These are phyloP conservation scores for Magnusiomyces paraingens DNA, from an alignment of 1,139 yeast genomes.

Conservation along the genomic window DNA sequence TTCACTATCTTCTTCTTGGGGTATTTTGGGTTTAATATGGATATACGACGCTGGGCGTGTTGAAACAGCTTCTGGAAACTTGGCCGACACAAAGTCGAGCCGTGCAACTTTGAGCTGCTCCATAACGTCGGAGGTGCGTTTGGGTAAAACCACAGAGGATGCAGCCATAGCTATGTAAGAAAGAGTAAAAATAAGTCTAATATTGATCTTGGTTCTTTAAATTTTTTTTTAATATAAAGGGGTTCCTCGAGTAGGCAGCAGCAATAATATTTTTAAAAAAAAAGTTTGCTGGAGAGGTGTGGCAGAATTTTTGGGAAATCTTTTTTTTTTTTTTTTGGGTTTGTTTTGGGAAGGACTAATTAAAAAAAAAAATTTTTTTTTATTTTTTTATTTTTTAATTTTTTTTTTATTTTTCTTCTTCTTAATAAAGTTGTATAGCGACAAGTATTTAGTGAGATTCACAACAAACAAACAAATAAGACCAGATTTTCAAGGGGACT, in stretches of 20 bases:
- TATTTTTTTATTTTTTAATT: slow-evolving; percentile 3
- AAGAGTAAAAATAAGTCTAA: not conserved
- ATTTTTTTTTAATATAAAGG: not conserved
- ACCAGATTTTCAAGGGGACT: too few relatives aligned
- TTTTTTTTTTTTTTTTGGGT: too few relatives aligned
- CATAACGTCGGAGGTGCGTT: slow-evolving; percentile 26
- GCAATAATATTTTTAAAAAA: too few relatives aligned
- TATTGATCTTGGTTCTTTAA: not conserved
- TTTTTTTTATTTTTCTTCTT: slow-evolving; percentile 7
- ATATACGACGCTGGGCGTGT: slow-evolving; percentile 21
- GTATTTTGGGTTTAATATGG: slow-evolving; percentile 21
- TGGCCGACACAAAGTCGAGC: slow-evolving; percentile 51
- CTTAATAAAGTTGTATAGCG: too few relatives aligned
- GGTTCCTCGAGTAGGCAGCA: not conserved
- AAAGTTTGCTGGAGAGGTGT: too few relatives aligned
- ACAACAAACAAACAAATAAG: too few relatives aligned
- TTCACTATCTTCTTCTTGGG: slow-evolving; percentile 3
- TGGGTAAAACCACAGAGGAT: slow-evolving; percentile 3
- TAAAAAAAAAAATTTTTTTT: slow-evolving; percentile 8
- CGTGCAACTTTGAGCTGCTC: slow-evolving; percentile 57
- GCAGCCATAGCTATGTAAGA: not conserved
- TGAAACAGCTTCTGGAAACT: slow-evolving; percentile 36
- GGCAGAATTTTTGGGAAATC: too few relatives aligned
- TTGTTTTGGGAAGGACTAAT: too few relatives aligned
- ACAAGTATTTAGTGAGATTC: too few relatives aligned